Evolutionary conservation across 495 filamentous ascomycete species (phyloP).

Genomic region (Hypoxylon lenormandii): DNA sequence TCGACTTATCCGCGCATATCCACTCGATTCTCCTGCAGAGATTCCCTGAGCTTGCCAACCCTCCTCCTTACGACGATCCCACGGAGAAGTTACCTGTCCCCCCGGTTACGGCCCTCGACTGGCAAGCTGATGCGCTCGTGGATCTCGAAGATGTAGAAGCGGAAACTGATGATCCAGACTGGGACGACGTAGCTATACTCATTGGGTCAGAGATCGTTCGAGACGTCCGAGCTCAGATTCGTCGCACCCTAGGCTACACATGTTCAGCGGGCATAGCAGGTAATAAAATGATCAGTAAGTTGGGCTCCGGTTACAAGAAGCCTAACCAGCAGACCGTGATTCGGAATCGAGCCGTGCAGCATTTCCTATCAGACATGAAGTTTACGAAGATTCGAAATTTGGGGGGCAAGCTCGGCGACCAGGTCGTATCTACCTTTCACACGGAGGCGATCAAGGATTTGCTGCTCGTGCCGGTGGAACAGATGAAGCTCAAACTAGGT

Average conservation of each 20-base stretch:
- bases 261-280: slow-evolving; percentile 87
- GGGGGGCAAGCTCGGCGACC: slow-evolving; percentile 93
- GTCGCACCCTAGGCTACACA: slow-evolving; percentile 80
- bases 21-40: slow-evolving; percentile 78
- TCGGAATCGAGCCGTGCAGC: slow-evolving; percentile 80
- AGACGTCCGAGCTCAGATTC: slow-evolving; percentile 74
- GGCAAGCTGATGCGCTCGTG: slow-evolving; percentile 81
- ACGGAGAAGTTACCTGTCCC: slow-evolving; percentile 78
- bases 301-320: slow-evolving; percentile 90
- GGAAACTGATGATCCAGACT: slow-evolving; percentile 86
- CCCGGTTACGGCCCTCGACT: slow-evolving; percentile 79
- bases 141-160: slow-evolving; percentile 77
- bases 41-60: slow-evolving; percentile 77
- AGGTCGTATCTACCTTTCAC: slow-evolving; percentile 78
- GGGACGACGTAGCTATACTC: slow-evolving; percentile 92
- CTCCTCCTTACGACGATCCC: slow-evolving; percentile 76
- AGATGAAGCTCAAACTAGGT: slow-evolving; percentile 81
- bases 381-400: slow-evolving; percentile 97
- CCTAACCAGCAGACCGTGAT: slow-evolving; percentile 93
- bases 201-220: slow-evolving; percentile 89
- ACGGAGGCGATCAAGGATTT: slow-evolving; percentile 85
- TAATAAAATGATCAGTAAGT: slow-evolving; percentile 96
- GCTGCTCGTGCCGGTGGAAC: slow-evolving; percentile 76
- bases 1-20: slow-evolving; percentile 87
- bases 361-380: slow-evolving; percentile 86